Conservation (phyloP, 495 filamentous ascomycete species). For the Penicillium turbatum region DNA sequence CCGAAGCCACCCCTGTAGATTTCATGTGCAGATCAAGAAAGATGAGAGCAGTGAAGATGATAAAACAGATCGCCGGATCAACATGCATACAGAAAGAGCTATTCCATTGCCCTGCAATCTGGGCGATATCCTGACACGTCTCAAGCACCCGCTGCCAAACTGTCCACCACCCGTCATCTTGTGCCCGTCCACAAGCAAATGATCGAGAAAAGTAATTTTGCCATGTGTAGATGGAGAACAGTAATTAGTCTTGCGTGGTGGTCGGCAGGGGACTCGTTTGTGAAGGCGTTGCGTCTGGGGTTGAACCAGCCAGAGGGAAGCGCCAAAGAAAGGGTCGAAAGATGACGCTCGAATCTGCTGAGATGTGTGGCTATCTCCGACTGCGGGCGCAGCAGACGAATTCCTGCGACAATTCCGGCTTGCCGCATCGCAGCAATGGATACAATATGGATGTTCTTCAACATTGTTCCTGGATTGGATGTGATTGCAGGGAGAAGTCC, state of each 20-base stretch:
- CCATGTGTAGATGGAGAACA: constrained; percentile 15
- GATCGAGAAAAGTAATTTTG: constrained; percentile 10
- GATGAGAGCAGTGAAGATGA: constrained; percentile 15
- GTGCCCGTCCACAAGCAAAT: background rate
- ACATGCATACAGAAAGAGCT: constrained; percentile 15
- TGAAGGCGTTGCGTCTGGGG: constrained; percentile 14
- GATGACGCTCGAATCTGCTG: constrained; percentile 11
- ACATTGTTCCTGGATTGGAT: constrained; percentile 5
- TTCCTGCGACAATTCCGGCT: constrained; percentile 5
- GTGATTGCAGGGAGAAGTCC: constrained; percentile 7
- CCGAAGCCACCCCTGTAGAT: background rate
- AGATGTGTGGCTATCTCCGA: background rate
- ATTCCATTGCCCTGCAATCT: constrained; percentile 16
- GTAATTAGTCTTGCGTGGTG: constrained; percentile 17
- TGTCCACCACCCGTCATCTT: constrained; percentile 11
- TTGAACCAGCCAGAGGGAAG: constrained; percentile 18
- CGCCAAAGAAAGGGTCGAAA: constrained; percentile 13
- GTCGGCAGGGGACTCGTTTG: constrained; percentile 11
- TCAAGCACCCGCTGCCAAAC: constrained; percentile 20
- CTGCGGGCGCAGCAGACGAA: constrained; percentile 1
- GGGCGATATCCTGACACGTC: constrained; percentile 16
- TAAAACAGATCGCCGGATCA: constrained; percentile 21
- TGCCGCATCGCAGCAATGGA: constrained; percentile 12
- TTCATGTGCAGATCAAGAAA: constrained; percentile 19
- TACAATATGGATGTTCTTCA: constrained; percentile 12